Conservation (phyloP, 164 flowering plant species). For the Umbilicus rupestris region DNA sequence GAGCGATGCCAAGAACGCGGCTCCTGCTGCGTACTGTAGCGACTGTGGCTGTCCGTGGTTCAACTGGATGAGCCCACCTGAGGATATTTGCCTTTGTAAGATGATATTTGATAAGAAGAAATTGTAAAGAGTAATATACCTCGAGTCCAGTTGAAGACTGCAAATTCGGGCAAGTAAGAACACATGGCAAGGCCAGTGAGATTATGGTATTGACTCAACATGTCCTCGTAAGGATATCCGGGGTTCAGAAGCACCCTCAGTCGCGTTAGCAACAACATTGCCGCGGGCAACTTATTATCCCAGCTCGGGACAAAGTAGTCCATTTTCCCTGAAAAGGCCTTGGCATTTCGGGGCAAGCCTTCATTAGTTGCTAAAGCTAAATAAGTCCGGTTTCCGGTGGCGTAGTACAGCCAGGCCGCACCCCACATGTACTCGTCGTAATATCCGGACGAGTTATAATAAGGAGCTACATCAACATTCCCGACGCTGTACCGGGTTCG, state of each 20-base stretch:
- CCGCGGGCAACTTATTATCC: conserved; percentile 30
- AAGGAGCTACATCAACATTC: conserved; percentile 26
- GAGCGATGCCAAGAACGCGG: conserved; percentile 66
- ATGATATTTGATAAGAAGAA: neutral
- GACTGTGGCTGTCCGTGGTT: conserved; percentile 46
- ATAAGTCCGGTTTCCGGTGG: conserved; percentile 59
- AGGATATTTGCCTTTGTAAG: neutral
- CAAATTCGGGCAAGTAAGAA: conserved; percentile 53
- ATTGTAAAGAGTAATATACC: conserved; percentile 11
- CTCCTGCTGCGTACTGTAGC: conserved; percentile 61
- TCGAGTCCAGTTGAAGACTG: conserved; percentile 51
- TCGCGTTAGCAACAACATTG: conserved; percentile 26
- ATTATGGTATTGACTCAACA: conserved; percentile 48
- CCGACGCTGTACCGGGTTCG: conserved; percentile 30
- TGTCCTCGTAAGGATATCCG: conserved; percentile 50
- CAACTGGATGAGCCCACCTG: conserved; percentile 64
- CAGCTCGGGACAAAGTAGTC: conserved; percentile 21
- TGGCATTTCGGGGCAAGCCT: conserved; percentile 35
- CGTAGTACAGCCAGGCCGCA: conserved; percentile 67
- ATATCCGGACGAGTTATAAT: conserved; percentile 60
- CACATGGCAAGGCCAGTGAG: conserved; percentile 55
- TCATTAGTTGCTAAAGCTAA: conserved; percentile 47
- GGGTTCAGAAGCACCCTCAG: conserved; percentile 25
- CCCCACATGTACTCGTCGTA: conserved; percentile 91
- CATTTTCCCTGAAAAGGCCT: conserved; percentile 20